Percentiles rank a stretch among this genome's conserved stretches.
Evolutionary conservation across 306 rosid species (phyloP).

Genomic region (Acmispon strigosus): DNA sequence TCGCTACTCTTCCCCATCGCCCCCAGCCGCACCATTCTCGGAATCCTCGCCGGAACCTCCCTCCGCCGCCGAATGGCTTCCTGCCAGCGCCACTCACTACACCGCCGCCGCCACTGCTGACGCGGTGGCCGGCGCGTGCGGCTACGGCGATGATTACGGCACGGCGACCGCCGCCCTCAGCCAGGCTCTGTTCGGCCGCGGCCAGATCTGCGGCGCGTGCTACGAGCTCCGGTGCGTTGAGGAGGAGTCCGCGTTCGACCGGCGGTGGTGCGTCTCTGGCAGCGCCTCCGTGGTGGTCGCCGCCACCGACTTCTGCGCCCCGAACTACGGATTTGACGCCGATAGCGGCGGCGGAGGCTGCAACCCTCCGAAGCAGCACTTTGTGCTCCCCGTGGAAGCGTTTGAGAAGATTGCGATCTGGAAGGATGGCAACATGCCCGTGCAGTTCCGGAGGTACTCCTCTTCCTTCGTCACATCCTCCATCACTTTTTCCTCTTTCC

Average conservation of each 20-base stretch:
- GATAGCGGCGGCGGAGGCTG: slow-evolving; percentile 69
- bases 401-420: slow-evolving; percentile 93
- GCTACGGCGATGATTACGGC: slow-evolving; percentile 60
- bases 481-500: background rate
- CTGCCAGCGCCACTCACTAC: slow-evolving; percentile 79
- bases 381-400: slow-evolving; percentile 72
- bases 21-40: slow-evolving; percentile 23
- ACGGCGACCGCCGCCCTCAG: slow-evolving; percentile 64
- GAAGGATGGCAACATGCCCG: slow-evolving; percentile 84
- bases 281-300: slow-evolving; percentile 50
- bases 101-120: slow-evolving; percentile 50
- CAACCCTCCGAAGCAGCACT: slow-evolving; percentile 80
- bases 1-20: slow-evolving; percentile 34
- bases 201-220: slow-evolving; percentile 99
- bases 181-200: slow-evolving; percentile 55
- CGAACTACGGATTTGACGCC: slow-evolving; percentile 67
- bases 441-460: slow-evolving; percentile 72
- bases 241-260: slow-evolving; percentile 36
- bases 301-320: slow-evolving; percentile 79
- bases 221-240: slow-evolving; percentile 65
- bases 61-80: slow-evolving; percentile 50
- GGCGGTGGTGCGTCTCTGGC: slow-evolving; percentile 77
- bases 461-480: background rate
- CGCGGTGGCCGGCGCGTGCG: slow-evolving; percentile 75
- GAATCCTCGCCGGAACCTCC: background rate